Conservation (phyloP, 1,284 basidiomycete species). For the Cryptococcus neoformans region DNA sequence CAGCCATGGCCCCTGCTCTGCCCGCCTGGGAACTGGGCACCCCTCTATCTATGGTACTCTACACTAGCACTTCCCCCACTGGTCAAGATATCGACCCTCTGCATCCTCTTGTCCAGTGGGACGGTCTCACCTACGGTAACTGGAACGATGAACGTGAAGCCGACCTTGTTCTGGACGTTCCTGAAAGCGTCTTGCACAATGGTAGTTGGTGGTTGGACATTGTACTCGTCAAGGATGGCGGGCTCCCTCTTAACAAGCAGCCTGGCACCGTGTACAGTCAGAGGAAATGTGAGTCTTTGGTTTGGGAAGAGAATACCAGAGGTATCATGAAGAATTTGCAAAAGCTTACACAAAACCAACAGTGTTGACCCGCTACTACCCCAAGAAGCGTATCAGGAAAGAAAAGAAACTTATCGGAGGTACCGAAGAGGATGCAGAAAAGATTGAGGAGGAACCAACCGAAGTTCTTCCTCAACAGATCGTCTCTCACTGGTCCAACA, state of each 20-base stretch:
- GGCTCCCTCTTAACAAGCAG: slow-evolving; percentile 57
- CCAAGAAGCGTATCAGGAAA: slow-evolving; percentile 68
- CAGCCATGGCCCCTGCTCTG: slow-evolving; percentile 13
- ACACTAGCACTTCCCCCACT: slow-evolving; percentile 55
- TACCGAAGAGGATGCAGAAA: slow-evolving; percentile 45
- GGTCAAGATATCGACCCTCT: slow-evolving; percentile 52
- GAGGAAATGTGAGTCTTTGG: slow-evolving; percentile 65
- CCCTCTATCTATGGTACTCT: slow-evolving; percentile 62
- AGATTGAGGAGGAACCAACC: slow-evolving; percentile 17
- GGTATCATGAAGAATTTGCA: background rate
- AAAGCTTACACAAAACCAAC: slow-evolving; percentile 8
- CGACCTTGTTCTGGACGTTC: slow-evolving; percentile 68
- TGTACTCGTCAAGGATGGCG: slow-evolving; percentile 68
- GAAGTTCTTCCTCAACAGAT: slow-evolving; percentile 33
- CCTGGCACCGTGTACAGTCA: slow-evolving; percentile 65
- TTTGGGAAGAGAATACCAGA: slow-evolving; percentile 4
- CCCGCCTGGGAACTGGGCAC: slow-evolving; percentile 50
- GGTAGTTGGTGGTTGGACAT: slow-evolving; percentile 80
- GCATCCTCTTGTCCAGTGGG: slow-evolving; percentile 56
- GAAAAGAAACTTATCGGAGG: slow-evolving; percentile 73
- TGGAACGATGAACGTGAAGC: slow-evolving; percentile 66
- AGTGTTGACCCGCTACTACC: slow-evolving; percentile 82
- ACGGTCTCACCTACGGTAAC: slow-evolving; percentile 77
- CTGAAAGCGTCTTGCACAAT: slow-evolving; percentile 66
- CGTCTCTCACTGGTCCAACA: slow-evolving; percentile 78